These are phyloP conservation scores for Acorus calamus DNA, from an alignment of 106 monocot genomes.

Conservation along the genomic window DNA sequence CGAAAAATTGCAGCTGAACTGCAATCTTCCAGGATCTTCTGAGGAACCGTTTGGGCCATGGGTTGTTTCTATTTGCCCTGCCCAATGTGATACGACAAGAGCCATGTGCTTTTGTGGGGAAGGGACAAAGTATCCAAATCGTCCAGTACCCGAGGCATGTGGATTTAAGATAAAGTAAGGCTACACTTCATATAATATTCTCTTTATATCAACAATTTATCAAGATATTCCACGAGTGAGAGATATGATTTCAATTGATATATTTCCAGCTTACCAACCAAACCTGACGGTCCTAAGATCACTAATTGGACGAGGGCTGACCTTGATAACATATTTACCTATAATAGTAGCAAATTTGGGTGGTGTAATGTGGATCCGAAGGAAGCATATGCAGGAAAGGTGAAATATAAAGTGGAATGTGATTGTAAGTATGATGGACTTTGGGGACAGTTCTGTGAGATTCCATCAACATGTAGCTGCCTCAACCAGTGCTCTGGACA, in stretches of 20 bases:
- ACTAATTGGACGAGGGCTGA: slow-evolving; percentile 64
- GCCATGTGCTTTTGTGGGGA: slow-evolving; percentile 94
- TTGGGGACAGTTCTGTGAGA: slow-evolving; percentile 73
- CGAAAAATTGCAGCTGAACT: slow-evolving; percentile 39
- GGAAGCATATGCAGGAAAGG: slow-evolving; percentile 55
- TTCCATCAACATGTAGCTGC: slow-evolving; percentile 62
- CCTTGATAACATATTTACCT: slow-evolving; percentile 60
- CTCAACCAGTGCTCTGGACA: slow-evolving; percentile 81
- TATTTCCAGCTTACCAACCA: slow-evolving; percentile 31
- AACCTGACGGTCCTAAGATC: slow-evolving; percentile 33
- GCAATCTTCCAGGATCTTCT: slow-evolving; percentile 52
- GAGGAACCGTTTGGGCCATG: slow-evolving; percentile 49
- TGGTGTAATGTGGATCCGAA: slow-evolving; percentile 91
- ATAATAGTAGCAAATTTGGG: slow-evolving; percentile 51
- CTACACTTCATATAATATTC: not conserved
- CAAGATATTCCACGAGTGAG: too few relatives aligned
- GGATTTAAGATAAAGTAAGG: slow-evolving; percentile 66
- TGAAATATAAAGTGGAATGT: slow-evolving; percentile 75
- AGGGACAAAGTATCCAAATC: slow-evolving; percentile 82
- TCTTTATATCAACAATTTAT: too few relatives aligned
- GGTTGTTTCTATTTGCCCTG: slow-evolving; percentile 77
- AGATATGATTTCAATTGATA: too few relatives aligned
- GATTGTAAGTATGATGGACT: slow-evolving; percentile 86
- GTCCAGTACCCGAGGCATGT: slow-evolving; percentile 74
- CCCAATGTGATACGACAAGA: slow-evolving; percentile 75